A percentile compares a stretch with the other conserved stretches of the same genome.
These are phyloP conservation scores for Acaromyces ingoldii DNA, from an alignment of 1,284 basidiomycete genomes.

Conservation along the genomic window DNA sequence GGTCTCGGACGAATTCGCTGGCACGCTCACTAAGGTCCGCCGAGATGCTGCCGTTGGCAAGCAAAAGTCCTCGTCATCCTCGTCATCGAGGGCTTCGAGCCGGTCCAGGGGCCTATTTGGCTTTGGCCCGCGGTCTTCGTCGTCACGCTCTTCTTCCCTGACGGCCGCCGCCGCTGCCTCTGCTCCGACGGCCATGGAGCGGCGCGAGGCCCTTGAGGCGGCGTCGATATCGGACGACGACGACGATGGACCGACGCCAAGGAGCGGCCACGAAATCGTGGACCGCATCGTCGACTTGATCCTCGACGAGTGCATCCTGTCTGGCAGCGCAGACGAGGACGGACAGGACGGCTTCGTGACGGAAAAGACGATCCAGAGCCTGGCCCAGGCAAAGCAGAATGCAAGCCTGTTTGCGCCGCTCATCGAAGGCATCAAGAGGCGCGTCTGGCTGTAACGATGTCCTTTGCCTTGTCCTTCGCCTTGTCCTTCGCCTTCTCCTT, in stretches of 20 bases:
- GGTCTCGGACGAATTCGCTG: conserved; percentile 29
- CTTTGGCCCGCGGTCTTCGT: too few relatives aligned
- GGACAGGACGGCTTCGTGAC: conserved; percentile 20
- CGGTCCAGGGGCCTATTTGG: background rate
- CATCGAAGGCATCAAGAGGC: conserved; percentile 39
- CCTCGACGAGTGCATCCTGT: conserved; percentile 60
- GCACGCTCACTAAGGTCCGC: background rate
- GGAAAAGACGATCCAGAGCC: conserved; percentile 35
- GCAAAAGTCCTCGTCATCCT: too few relatives aligned
- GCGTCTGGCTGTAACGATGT: conserved; percentile 32
- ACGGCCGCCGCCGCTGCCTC: too few relatives aligned
- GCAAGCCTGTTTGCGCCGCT: conserved; percentile 32
- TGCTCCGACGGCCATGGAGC: too few relatives aligned
- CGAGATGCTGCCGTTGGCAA: background rate
- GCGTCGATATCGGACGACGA: background rate
- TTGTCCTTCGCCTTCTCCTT: too few relatives aligned
- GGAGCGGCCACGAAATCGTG: conserved; percentile 68
- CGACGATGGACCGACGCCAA: background rate
- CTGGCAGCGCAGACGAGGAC: conserved; percentile 23
- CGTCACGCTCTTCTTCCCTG: too few relatives aligned
- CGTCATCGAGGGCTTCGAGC: background rate
- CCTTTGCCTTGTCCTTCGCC: background rate
- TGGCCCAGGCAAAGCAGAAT: conserved; percentile 39
- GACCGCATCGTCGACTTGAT: conserved; percentile 77
- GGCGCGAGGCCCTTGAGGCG: background rate